Evolutionary conservation across 257 asterid genomes (phyloP), one percentile per base, ranked within the genome.

Genomic region (Solanum tarijense): DNA sequence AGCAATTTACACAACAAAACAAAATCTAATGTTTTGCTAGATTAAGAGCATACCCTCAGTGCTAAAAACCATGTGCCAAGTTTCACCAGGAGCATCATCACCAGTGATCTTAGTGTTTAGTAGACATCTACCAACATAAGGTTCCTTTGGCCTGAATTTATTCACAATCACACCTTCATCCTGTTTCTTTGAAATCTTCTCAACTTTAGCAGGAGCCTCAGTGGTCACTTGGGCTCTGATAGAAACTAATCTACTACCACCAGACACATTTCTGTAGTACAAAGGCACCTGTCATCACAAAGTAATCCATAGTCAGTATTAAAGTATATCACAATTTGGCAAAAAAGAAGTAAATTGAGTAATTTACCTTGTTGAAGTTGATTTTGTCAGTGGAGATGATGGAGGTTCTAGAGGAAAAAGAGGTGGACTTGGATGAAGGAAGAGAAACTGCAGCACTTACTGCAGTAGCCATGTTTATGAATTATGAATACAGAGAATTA

Each of bases 61-160:
- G 91, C 88, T 92, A 92, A 74, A 97, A 88, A 97, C 98, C 98
- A 97, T 96, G 93, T 97, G 99, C 98, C 98, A 95, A 23, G 98
- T 97, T 90, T 97, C 99, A 76, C 99, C 99, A 5, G 99, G 99
- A 66, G 99, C 98, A 35, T 97, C 98, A 72, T 97, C 99, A 10
- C 95, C 98, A 3, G 99, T 97, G 95, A 97, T 97, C 95, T 97
- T 97, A 85, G 98, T 96, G 96, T 96, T 97, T 68, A 97, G 94
- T 69, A 96, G 97, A 94, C 82, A 74, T 74, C 82, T 94, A 39
- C 99, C 98, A 69, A 85, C 27, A 58, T 96, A 97, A 2, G 99
- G 99, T 4, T 95, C 98, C 90, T 97, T 97, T n/a, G 99, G 99
- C 96, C 83, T 96, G 91, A 32, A 97, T 88, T 93, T 96, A 94